Conservation (phyloP, 1,139 yeast species). For the Zygosaccharomyces pseudobailii region DNA sequence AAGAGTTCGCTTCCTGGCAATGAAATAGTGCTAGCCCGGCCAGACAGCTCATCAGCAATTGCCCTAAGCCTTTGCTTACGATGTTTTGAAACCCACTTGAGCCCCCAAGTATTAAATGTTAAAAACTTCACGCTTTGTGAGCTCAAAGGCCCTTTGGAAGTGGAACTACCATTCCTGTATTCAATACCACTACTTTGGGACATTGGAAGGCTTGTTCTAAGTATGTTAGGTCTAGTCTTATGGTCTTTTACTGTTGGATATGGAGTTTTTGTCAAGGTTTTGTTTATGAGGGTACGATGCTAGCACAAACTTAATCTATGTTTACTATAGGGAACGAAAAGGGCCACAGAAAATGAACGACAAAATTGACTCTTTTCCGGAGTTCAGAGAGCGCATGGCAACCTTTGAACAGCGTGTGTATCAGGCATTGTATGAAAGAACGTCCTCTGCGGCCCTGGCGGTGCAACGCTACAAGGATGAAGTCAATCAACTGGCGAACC, state of each 20-base stretch:
- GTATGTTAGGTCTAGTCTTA: no score
- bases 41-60: conserved; percentile 63
- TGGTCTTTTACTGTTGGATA: no score
- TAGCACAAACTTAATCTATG: neutral
- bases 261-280: neutral
- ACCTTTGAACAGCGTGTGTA: conserved; percentile 26
- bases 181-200: neutral
- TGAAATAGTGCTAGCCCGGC: conserved; percentile 22
- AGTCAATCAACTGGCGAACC: conserved; percentile 14
- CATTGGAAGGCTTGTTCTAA: neutral
- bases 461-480: conserved; percentile 23
- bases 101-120: conserved; percentile 84
- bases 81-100: conserved; percentile 70
- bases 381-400: conserved; percentile 27
- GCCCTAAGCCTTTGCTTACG: conserved; percentile 64
- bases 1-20: conserved; percentile 12
- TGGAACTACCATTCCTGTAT: neutral
- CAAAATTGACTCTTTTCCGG: conserved; percentile 15
- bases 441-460: conserved; percentile 20
- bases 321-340: neutral
- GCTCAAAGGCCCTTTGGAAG: neutral
- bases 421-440: conserved; percentile 23
- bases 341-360: conserved; percentile 4
- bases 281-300: neutral
- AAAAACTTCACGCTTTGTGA: conserved; percentile 42